Evolutionary conservation across 176 grass and related monocot species (phyloP).

Genomic region (Paspalum vaginatum): DNA sequence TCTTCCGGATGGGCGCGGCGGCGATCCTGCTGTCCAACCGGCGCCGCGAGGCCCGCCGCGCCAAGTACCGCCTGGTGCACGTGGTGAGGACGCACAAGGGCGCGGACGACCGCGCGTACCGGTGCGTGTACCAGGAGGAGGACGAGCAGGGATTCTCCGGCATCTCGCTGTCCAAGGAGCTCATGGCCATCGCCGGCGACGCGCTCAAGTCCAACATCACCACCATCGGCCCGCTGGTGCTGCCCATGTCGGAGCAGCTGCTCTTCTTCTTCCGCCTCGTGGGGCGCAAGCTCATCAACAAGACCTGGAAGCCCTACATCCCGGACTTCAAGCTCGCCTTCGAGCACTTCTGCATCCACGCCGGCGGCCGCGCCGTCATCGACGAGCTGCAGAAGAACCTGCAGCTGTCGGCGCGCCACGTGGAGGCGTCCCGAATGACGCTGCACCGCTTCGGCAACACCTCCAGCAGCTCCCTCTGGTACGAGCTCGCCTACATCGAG

Average conservation of each 20-base stretch:
- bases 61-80: conserved; percentile 89
- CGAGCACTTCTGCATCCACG: conserved; percentile 97
- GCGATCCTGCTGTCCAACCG: conserved; percentile 86
- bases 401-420: conserved; percentile 73
- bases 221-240: conserved; percentile 83
- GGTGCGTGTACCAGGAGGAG: conserved; percentile 89
- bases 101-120: conserved; percentile 76
- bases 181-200: conserved; percentile 93
- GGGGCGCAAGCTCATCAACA: conserved; percentile 73
- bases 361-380: conserved; percentile 81
- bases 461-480: conserved; percentile 95
- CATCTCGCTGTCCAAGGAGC: conserved; percentile 88
- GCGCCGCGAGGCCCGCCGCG: conserved; percentile 60
- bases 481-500: conserved; percentile 95
- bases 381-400: conserved; percentile 94
- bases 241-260: conserved; percentile 92
- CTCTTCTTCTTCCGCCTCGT: conserved; percentile 92
- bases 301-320: conserved; percentile 78
- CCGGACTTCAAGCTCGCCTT: conserved; percentile 92
- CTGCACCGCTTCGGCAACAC: conserved; percentile 94
- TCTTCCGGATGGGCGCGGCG: conserved; percentile 90
- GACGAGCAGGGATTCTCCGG: conserved; percentile 76
- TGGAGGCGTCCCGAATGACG: conserved; percentile 92
- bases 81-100: conserved; percentile 91
- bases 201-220: conserved; percentile 97